Evolutionary conservation across 495 filamentous ascomycete genomes (phyloP), one percentile per base, ranked within the genome.

Genomic region (Podospora tetraspora): DNA sequence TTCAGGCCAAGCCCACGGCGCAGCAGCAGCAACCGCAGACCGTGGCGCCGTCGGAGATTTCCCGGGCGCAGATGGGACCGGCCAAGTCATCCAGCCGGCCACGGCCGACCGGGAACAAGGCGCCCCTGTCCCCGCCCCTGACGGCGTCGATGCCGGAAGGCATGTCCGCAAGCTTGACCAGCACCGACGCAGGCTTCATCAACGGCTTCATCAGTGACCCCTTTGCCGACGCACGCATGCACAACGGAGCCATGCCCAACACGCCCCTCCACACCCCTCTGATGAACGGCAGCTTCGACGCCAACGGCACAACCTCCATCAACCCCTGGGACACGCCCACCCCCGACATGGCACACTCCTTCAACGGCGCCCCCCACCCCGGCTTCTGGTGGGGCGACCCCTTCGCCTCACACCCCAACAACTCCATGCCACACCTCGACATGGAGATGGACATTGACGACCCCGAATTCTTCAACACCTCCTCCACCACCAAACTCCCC

Each of bases 141-240:
- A 81, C 79, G 0, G 75, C 73, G 19, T 67, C 71, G 12, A 74
- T 79, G 66, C 69, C 76, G 43, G 67, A 71, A 21, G 68, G 72
- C 23, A 27, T 52, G 12, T 66, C 63, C n/a, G 68, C 69, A 9
- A 34, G 16, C 60, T 65, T 65, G 3, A 68, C 57, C 24, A 58
- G 24, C 61, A 64, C 32, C 27, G 68, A 58, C 19, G 59, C 29
- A 7, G 64, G 62, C 21, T 76, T 79, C 52, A 71, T 79, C 22
- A 79, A 62, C 62, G 75, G 72, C 12, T 72, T 75, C 29, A 66
- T 82, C 11, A 79, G 81, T 3, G 78, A 82, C 59, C 78, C 78
- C 8, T 82, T 83, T 64, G 56, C 69, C 58, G 71, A 76, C 21
- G 65, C 68, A 13, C 59, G n/a, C 8, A 32, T 69, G 25, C 56